A percentile compares a stretch with the other conserved stretches of the same genome.
Evolutionary conservation across 2,329 filamentous ascomycete genomes (phyloP).

Genomic region (Chaetomium sp.): DNA sequence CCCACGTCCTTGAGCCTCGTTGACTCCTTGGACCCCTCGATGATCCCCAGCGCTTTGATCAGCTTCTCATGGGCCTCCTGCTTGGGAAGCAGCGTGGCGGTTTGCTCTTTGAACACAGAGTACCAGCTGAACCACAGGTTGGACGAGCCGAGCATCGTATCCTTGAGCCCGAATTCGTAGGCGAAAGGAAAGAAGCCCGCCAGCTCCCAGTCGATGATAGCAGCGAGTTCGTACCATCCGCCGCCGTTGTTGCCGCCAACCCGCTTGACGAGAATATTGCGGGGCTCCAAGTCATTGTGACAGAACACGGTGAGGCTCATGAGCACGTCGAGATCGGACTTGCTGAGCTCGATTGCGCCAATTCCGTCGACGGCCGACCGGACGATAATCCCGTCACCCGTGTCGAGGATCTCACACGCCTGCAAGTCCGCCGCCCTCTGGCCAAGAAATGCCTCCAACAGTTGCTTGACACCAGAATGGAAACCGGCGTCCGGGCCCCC

Average conservation of each 20-base stretch:
- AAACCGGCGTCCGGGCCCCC: not conserved
- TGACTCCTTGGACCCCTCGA: not conserved
- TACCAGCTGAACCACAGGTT: slow-evolving; percentile 4
- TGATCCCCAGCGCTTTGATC: not conserved
- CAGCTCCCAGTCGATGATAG: slow-evolving; percentile 6
- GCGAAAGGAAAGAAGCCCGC: slow-evolving; percentile 5
- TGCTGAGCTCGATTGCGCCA: not conserved
- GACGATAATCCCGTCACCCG: not conserved
- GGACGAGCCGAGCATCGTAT: not conserved
- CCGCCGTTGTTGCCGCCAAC: not conserved
- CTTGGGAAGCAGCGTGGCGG: not conserved
- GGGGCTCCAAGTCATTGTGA: slow-evolving; percentile 6
- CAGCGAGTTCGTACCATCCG: slow-evolving; percentile 1
- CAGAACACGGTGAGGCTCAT: slow-evolving; percentile 1
- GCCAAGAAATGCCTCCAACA: not conserved
- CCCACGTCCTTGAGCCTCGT: not conserved
- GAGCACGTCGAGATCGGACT: not conserved
- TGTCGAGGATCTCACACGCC: not conserved
- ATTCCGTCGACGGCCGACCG: not conserved
- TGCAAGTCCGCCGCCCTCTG: not conserved
- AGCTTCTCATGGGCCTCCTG: slow-evolving; percentile 1
- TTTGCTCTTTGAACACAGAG: slow-evolving; percentile 4
- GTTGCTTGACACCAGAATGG: not conserved
- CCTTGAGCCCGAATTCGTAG: slow-evolving; percentile 2
- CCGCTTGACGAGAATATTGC: slow-evolving; percentile 5